Evolutionary conservation across 116 monocot genomes (phyloP).

Genomic region (Phalaenopsis hybrid): DNA sequence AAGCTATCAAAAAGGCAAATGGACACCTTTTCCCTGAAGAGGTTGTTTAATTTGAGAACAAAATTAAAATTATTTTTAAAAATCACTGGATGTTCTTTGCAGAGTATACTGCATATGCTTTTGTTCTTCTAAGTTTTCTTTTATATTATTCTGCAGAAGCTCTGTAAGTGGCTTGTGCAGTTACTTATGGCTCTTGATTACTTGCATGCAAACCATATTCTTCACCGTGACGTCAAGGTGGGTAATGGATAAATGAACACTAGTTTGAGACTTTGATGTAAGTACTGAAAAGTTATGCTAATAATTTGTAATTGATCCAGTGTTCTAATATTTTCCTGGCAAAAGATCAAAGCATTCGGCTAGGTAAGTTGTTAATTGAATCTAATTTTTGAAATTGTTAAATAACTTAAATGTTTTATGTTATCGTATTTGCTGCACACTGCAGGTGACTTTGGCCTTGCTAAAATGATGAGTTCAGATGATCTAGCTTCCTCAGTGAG

Average conservation of each 20-base stretch:
- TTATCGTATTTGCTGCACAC: background rate
- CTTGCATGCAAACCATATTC: constrained; percentile 76
- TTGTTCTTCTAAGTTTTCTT: background rate
- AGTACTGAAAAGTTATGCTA: background rate
- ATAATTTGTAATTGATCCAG: constrained; percentile 32
- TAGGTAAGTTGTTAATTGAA: constrained; percentile 36
- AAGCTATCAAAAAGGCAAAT: constrained; percentile 84
- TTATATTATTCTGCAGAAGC: constrained; percentile 47
- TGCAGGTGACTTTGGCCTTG: constrained; percentile 86
- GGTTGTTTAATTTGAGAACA: constrained; percentile 33
- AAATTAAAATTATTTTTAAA: background rate
- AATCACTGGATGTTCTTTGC: background rate
- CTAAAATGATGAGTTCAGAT: constrained; percentile 86
- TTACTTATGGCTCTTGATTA: constrained; percentile 91
- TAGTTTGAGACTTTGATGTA: background rate
- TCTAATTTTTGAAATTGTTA: constrained; percentile 8
- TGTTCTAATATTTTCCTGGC: constrained; percentile 88
- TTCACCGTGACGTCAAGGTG: constrained; percentile 94
- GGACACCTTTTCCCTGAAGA: constrained; percentile 79
- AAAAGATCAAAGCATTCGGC: constrained; percentile 64
- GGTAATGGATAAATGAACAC: background rate
- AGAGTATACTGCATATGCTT: background rate
- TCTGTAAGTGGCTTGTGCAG: constrained; percentile 94
- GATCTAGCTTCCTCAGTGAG: constrained; percentile 83
- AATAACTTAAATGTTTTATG: background rate